Conservation (phyloP, 1,284 basidiomycete species). For the Tilletia setariae region DNA sequence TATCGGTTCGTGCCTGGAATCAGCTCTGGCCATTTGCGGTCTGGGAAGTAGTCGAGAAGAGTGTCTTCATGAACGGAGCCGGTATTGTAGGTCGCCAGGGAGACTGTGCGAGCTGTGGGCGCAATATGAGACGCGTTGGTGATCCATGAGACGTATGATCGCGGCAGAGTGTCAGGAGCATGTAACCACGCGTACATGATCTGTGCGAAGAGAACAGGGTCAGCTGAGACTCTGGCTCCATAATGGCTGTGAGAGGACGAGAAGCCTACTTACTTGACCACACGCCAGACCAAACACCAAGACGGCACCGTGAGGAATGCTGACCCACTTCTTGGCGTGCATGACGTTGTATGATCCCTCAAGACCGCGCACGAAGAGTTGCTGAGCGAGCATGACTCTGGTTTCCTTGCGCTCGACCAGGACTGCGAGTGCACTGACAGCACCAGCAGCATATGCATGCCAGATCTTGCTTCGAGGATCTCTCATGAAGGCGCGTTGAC, state of each 20-base stretch:
- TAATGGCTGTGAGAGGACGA: too few relatives aligned
- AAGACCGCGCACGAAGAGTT: conserved; percentile 77
- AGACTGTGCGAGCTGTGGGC: conserved; percentile 19
- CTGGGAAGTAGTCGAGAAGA: conserved; percentile 35
- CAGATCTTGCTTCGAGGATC: conserved; percentile 62
- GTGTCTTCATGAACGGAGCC: conserved; percentile 22
- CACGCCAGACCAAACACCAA: conserved; percentile 79
- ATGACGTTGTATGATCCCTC: conserved; percentile 78
- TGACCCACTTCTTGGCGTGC: conserved; percentile 63
- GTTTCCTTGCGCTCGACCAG: conserved; percentile 73
- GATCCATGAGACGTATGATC: conserved; percentile 47
- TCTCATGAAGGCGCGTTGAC: conserved; percentile 41
- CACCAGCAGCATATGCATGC: conserved; percentile 84
- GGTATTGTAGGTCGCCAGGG: conserved; percentile 1
- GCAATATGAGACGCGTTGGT: conserved; percentile 41
- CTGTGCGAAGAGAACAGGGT: conserved; percentile 18
- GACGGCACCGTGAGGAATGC: conserved; percentile 78
- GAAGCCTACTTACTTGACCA: conserved; percentile 64
- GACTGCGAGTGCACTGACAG: conserved; percentile 73
- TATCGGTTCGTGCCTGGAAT: conserved; percentile 34
- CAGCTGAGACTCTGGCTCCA: too few relatives aligned
- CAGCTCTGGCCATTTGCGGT: conserved; percentile 43
- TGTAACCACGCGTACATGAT: conserved; percentile 58
- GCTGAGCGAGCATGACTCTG: conserved; percentile 76
- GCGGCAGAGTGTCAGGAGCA: conserved; percentile 37